A percentile compares a stretch with the other conserved stretches of the same genome.
Conservation (phyloP, 1,139 yeast genomes). For the Blastobotrys petasosporus region DNA sequence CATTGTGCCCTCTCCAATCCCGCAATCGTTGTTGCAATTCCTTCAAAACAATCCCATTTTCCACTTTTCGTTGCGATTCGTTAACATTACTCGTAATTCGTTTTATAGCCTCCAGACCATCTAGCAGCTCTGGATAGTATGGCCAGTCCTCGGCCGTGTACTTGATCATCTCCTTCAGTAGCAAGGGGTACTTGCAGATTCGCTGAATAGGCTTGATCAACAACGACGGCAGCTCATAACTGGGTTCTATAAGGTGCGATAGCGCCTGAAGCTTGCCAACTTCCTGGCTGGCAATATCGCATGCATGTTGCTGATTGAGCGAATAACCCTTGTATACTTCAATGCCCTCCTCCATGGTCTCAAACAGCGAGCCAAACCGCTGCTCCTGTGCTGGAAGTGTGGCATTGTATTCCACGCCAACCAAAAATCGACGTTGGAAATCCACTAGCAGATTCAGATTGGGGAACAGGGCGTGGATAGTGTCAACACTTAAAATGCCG, state of each 20-base stretch:
- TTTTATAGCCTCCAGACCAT: conserved; percentile 63
- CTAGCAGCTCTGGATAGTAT: conserved; percentile 58
- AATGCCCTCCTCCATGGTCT: conserved; percentile 72
- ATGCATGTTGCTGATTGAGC: conserved; percentile 84
- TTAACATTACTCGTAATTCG: conserved; percentile 82
- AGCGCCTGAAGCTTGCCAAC: conserved; percentile 51
- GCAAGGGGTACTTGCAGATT: conserved; percentile 84
- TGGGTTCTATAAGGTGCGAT: conserved; percentile 67
- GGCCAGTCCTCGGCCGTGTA: conserved; percentile 49
- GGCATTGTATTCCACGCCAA: conserved; percentile 85
- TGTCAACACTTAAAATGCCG: conserved; percentile 71
- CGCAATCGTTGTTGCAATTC: conserved; percentile 66
- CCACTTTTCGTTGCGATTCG: conserved; percentile 91
- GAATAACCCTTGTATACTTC: conserved; percentile 79
- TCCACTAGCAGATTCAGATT: conserved; percentile 78
- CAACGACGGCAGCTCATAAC: conserved; percentile 84
- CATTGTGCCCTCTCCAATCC: conserved; percentile 93
- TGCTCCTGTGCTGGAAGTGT: conserved; percentile 69
- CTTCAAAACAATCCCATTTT: conserved; percentile 67
- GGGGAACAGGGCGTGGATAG: conserved; percentile 79
- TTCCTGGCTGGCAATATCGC: conserved; percentile 69
- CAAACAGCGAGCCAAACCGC: conserved; percentile 80
- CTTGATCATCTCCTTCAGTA: conserved; percentile 70
- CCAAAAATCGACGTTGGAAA: conserved; percentile 82
- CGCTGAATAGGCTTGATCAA: conserved; percentile 93